Evolutionary conservation across 306 rosid species (phyloP), one percentile per base, ranked within the genome.

Genomic region (Abrus precatorius): DNA sequence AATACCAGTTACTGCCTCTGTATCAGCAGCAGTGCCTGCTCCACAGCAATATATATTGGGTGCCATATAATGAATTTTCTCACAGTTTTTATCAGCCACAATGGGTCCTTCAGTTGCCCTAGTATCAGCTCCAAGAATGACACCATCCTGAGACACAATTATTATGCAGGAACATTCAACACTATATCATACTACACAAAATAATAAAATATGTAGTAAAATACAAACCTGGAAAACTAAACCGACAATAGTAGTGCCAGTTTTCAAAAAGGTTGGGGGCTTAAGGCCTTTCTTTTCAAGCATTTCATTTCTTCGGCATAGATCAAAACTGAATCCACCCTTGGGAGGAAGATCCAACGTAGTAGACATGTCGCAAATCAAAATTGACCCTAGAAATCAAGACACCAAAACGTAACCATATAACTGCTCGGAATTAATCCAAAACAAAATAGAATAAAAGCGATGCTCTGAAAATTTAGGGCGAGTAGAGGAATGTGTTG

Each of bases 21-120:
- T 95, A 81, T 95, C 98, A 69, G 98, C 98, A 77, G 99, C 99
- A 74, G 99, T 95, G 79, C 99, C 99, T 7, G 99, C 98, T 79
- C 99, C 99, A 84, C 98, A 95, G 68, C 99, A 95, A 77, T 93
- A 93, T 33, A 95, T 95, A 61, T 95, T 95, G 6, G 99, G 99
- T 3, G 99, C 99, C 99, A 95, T 93, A 59, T 88, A 95, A 73
- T 95, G 99, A 77, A 95, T 95, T 73, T 95, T 95, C 85, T 94
- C 98, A 83, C 98, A 94, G 88, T 94, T 94, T 74, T 94, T 94
- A 79, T 94, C 98, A 49, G 92, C 89, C 29, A 94, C 98, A 72
- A 91, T 92, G 80, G 97, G 97, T 30, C 98, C 98, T 86, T 92
- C 97, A 9, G 97, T 94, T 59, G 98, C 98, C 80, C 98, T 88